These are phyloP conservation scores for Backusella tuberculispora DNA, from an alignment of 192 early-diverging fungal genomes.

Conservation along the genomic window DNA sequence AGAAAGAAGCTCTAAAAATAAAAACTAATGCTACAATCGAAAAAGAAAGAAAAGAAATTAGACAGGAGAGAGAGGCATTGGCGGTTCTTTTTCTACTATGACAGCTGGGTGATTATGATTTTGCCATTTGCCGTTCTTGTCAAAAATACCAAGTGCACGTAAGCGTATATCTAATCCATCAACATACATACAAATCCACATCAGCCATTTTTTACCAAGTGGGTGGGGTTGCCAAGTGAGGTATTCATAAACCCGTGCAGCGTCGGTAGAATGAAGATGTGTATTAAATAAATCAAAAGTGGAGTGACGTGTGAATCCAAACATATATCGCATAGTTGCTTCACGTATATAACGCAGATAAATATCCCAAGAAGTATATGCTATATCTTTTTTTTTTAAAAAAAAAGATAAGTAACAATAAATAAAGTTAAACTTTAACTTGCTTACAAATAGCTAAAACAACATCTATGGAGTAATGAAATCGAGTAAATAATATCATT, in stretches of 20 bases:
- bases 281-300: constrained; percentile 30
- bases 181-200: constrained; percentile 35
- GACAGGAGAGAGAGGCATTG: neutral
- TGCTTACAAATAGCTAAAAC: constrained; percentile 49
- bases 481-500: constrained; percentile 56
- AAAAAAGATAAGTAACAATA: neutral
- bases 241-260: constrained; percentile 25
- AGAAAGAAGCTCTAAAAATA: neutral
- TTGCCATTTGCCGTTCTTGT: constrained; percentile 30
- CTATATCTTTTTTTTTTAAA: constrained; percentile 22
- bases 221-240: constrained; percentile 35
- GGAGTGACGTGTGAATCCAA: constrained; percentile 26
- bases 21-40: constrained; percentile 1
- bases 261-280: constrained; percentile 8
- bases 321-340: constrained; percentile 29
- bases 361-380: constrained; percentile 29
- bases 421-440: neutral
- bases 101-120: neutral
- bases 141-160: constrained; percentile 27
- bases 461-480: constrained; percentile 66
- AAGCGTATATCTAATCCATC: constrained; percentile 37
- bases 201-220: constrained; percentile 25
- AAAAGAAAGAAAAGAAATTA: neutral
- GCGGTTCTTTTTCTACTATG: neutral
- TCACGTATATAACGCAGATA: constrained; percentile 33